Conservation (phyloP, 2,329 filamentous ascomycete genomes). For the Calycina herbarum region DNA sequence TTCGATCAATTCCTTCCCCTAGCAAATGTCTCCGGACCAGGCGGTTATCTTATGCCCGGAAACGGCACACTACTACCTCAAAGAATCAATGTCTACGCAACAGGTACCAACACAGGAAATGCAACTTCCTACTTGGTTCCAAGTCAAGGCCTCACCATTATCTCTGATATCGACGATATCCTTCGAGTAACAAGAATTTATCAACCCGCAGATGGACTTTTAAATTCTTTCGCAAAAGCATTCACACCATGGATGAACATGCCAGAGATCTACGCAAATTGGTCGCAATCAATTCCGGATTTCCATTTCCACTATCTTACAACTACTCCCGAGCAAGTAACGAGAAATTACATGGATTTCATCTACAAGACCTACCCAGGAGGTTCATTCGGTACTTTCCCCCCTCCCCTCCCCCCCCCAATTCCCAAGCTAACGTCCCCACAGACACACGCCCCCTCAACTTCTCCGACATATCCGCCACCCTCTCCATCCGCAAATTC, state of each 20-base stretch:
- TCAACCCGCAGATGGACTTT: slow-evolving; percentile 68
- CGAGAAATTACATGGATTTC: slow-evolving; percentile 76
- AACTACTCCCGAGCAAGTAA: slow-evolving; percentile 76
- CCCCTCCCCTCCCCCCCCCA: slow-evolving; percentile 37
- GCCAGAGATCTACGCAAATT: slow-evolving; percentile 76
- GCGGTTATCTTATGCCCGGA: slow-evolving; percentile 56
- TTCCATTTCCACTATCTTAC: slow-evolving; percentile 82
- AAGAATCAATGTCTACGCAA: slow-evolving; percentile 65
- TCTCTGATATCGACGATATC: slow-evolving; percentile 80
- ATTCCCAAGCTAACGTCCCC: slow-evolving; percentile 37
- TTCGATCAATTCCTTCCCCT: slow-evolving; percentile 71
- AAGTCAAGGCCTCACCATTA: slow-evolving; percentile 65
- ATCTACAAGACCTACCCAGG: slow-evolving; percentile 77
- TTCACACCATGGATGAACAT: slow-evolving; percentile 77
- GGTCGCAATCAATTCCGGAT: slow-evolving; percentile 64
- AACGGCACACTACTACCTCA: slow-evolving; percentile 66
- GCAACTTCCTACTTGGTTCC: slow-evolving; percentile 77
- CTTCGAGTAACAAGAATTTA: slow-evolving; percentile 81
- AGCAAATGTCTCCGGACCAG: slow-evolving; percentile 53
- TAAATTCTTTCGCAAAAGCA: slow-evolving; percentile 73
- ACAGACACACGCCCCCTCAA: slow-evolving; percentile 72
- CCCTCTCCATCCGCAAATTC: slow-evolving; percentile 67
- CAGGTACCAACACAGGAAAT: slow-evolving; percentile 67
- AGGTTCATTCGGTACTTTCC: slow-evolving; percentile 49
- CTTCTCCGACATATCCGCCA: slow-evolving; percentile 74